phyloP scores from a whole-genome alignment of 2,329 filamentous ascomycete species.

The Pseudopithomyces maydicus region DNA sequence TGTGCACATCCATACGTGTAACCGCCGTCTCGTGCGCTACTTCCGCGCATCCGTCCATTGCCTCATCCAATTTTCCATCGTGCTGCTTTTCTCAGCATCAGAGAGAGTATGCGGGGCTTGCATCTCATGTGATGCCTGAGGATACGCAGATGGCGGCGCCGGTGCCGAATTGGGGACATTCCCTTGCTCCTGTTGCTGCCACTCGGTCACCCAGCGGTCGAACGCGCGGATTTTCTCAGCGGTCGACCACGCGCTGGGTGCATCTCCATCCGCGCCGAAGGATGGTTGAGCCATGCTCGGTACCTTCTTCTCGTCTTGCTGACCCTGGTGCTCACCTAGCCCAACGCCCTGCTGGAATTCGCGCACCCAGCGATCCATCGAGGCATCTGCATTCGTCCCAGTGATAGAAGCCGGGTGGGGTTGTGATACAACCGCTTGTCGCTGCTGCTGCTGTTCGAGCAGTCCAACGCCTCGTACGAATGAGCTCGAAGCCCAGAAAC shows the following conservation, averaged over 20 bases:
- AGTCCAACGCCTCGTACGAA: constrained; percentile 53
- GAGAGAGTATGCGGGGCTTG: too few species aligned
- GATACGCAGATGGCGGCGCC: too few species aligned
- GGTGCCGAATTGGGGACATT: too few species aligned
- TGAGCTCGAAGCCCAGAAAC: constrained; percentile 65
- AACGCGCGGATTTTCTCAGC: not conserved
- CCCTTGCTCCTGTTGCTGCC: not conserved
- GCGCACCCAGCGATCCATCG: not conserved
- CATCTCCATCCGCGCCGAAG: not conserved
- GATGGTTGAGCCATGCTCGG: not conserved
- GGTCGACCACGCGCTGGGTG: not conserved
- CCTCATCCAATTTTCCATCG: not conserved
- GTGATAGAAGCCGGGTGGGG: too few species aligned
- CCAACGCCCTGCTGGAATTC: not conserved
- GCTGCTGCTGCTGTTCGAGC: constrained; percentile 9
- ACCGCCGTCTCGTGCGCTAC: not conserved
- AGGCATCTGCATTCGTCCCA: not conserved
- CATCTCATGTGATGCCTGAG: too few species aligned
- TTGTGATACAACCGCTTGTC: not conserved
- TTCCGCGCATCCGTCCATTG: not conserved
- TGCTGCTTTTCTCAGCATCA: not conserved
- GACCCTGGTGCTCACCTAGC: not conserved
- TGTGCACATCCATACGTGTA: not conserved
- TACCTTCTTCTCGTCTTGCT: not conserved
- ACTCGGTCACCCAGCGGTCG: not conserved